A percentile compares a stretch with the other conserved stretches of the same genome.
phyloP scores from a whole-genome alignment of 2,329 filamentous ascomycete species.

The Ophiostoma sp. region DNA sequence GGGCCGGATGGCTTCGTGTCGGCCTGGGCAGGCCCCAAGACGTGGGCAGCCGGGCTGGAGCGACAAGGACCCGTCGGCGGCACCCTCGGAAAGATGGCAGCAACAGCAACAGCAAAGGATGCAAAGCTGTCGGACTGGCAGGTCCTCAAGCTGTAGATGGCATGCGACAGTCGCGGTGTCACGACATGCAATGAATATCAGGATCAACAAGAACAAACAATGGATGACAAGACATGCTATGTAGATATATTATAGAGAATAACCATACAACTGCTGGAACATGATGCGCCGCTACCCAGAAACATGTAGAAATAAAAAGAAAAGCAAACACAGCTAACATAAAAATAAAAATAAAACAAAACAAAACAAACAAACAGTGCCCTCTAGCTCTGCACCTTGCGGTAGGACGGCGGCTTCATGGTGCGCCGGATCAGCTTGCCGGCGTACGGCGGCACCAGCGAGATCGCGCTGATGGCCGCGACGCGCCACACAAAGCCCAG shows the following conservation, averaged over 20 bases:
- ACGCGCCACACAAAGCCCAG: slow-evolving; percentile 88
- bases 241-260: not conserved
- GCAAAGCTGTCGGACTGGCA: slow-evolving; percentile 43
- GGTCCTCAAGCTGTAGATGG: slow-evolving; percentile 47
- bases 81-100: slow-evolving; percentile 55
- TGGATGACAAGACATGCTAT: not conserved
- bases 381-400: slow-evolving; percentile 69
- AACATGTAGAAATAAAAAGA: not conserved
- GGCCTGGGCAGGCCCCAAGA: slow-evolving; percentile 73
- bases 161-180: not conserved
- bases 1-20: slow-evolving; percentile 87
- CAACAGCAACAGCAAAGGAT: too few relatives aligned
- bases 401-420: slow-evolving; percentile 87
- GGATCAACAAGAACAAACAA: not conserved
- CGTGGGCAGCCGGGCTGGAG: slow-evolving; percentile 67
- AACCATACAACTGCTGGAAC: not conserved
- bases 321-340: slow-evolving; percentile 4
- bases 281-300: not conserved
- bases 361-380: not conserved
- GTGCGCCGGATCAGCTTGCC: slow-evolving; percentile 79
- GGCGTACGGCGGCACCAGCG: slow-evolving; percentile 78
- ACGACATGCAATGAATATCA: not conserved
- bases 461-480: slow-evolving; percentile 70
- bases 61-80: slow-evolving; percentile 70
- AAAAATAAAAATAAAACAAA: slow-evolving; percentile 4